phyloP scores from a whole-genome alignment of 148 eudicot species.

The Silene uniflora region DNA sequence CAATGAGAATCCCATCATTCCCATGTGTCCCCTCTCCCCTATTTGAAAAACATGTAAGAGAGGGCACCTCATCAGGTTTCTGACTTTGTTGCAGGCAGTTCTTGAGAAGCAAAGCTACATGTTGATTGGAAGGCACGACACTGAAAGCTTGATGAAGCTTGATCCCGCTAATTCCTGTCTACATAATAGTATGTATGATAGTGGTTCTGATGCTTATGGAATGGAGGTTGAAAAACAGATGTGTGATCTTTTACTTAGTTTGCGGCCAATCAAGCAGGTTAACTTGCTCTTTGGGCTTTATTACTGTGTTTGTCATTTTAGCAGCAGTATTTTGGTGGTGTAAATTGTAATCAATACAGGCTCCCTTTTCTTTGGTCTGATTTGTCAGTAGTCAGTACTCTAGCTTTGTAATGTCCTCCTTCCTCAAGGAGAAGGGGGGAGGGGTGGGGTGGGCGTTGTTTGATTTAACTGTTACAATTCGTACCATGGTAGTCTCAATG shows the following conservation, averaged over 20 bases:
- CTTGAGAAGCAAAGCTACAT: constrained; percentile 99
- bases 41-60: not conserved
- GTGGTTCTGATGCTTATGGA: constrained; percentile 60
- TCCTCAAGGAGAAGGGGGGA: not conserved
- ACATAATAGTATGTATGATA: constrained; percentile 41
- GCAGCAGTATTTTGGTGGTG: not conserved
- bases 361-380: not conserved
- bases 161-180: constrained; percentile 89
- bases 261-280: constrained; percentile 97
- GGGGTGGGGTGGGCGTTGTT: not conserved
- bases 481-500: not conserved
- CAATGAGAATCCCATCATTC: no score
- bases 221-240: constrained; percentile 68
- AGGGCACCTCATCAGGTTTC: not conserved
- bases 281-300: constrained; percentile 5
- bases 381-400: not conserved
- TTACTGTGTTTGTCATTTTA: not conserved
- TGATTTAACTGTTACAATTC: constrained; percentile 5
- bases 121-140: constrained; percentile 96
- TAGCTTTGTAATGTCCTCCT: not conserved
- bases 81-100: constrained; percentile 64
- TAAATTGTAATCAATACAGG: not conserved
- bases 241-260: constrained; percentile 68
- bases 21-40: not conserved
- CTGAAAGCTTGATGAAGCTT: constrained; percentile 79